A percentile compares a stretch with the other conserved stretches of the same genome.
Evolutionary conservation across 2,329 filamentous ascomycete genomes (phyloP).

Genomic region (Lasiodiplodia gonubiensis): DNA sequence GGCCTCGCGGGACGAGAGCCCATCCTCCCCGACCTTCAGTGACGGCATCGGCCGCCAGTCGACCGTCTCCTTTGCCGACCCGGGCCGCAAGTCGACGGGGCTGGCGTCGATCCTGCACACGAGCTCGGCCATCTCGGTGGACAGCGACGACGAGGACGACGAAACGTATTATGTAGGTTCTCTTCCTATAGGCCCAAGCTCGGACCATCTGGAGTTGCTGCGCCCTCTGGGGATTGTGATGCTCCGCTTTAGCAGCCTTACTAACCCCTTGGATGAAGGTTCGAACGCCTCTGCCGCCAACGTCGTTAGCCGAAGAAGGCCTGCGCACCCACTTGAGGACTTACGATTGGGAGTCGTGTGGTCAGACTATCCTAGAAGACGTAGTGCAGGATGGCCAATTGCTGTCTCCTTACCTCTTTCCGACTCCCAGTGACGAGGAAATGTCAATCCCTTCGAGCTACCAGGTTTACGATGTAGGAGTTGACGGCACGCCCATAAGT

Average conservation of each 20-base stretch:
- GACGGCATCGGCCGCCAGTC: slow-evolving; percentile 21
- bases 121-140: slow-evolving; percentile 43
- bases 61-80: slow-evolving; percentile 26
- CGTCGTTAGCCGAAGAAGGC: slow-evolving; percentile 51
- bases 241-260: slow-evolving; percentile 17
- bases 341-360: slow-evolving; percentile 51
- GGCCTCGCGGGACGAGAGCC: slow-evolving; percentile 9
- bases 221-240: slow-evolving; percentile 11
- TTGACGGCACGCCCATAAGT: slow-evolving; percentile 51
- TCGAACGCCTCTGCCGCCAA: slow-evolving; percentile 47
- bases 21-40: slow-evolving; percentile 15
- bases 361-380: slow-evolving; percentile 48
- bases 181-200: slow-evolving; percentile 9
- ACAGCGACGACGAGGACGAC: slow-evolving; percentile 45
- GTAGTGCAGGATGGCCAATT: slow-evolving; percentile 55
- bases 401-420: slow-evolving; percentile 51
- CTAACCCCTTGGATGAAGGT: slow-evolving; percentile 33
- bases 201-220: slow-evolving; percentile 23
- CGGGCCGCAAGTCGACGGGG: slow-evolving; percentile 18
- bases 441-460: slow-evolving; percentile 55
- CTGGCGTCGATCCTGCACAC: slow-evolving; percentile 30
- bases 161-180: slow-evolving; percentile 39
- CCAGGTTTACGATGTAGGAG: slow-evolving; percentile 63
- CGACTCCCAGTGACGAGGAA: slow-evolving; percentile 51
- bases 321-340: slow-evolving; percentile 53